Conservation (phyloP, 805 yeast genomes). For the Osmozyma mogii region DNA sequence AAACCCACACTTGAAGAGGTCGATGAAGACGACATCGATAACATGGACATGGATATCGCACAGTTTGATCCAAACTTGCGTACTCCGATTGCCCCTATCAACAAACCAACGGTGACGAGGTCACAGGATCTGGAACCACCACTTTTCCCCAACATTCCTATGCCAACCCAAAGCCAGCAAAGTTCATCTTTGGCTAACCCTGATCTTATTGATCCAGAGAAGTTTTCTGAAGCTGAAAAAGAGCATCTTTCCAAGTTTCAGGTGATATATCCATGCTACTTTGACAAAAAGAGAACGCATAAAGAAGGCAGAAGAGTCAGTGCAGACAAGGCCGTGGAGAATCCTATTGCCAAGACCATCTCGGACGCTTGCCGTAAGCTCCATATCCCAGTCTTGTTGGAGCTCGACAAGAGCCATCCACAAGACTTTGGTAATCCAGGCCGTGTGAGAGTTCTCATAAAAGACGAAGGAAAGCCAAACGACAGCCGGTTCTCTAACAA, state of each 20-base stretch:
- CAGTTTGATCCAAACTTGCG: conserved; percentile 67
- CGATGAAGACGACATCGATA: conserved; percentile 80
- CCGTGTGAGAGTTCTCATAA: conserved; percentile 72
- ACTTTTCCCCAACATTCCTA: conserved; percentile 20
- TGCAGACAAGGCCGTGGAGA: conserved; percentile 59
- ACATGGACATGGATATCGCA: conserved; percentile 88
- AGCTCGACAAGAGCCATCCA: conserved; percentile 85
- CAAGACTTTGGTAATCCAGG: conserved; percentile 98
- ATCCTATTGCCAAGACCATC: conserved; percentile 80
- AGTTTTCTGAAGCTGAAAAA: conserved; percentile 30
- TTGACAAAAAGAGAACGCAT: conserved; percentile 69
- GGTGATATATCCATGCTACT: conserved; percentile 84
- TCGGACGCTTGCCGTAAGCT: conserved; percentile 60
- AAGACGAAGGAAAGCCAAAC: conserved; percentile 38
- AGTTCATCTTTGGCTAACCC: too few relatives aligned
- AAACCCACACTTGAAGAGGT: conserved; percentile 73
- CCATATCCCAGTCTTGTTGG: conserved; percentile 42
- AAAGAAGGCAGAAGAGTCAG: conserved; percentile 81
- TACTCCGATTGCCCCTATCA: conserved; percentile 64
- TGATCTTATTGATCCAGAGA: conserved; percentile 10
- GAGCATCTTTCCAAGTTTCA: conserved; percentile 64
- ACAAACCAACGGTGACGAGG: conserved; percentile 50
- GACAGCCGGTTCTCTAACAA: conserved; percentile 36
- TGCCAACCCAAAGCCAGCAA: too few relatives aligned
- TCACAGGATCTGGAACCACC: conserved; percentile 44